Conservation (phyloP, 768 basidiomycete species). For the Auricularia sp. region DNA sequence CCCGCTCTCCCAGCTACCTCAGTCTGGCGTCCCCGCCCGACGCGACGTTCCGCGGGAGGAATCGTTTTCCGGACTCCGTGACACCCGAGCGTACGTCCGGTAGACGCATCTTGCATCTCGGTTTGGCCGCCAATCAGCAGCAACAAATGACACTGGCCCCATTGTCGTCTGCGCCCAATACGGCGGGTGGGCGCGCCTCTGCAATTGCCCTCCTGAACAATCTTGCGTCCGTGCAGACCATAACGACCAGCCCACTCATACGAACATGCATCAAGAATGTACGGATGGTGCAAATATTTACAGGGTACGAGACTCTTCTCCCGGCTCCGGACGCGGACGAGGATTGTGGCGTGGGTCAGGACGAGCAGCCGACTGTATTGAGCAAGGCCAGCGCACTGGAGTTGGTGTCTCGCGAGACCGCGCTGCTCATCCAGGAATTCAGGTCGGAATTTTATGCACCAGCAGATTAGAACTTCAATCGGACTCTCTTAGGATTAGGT, state of each 20-base stretch:
- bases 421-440: slow-evolving; percentile 51
- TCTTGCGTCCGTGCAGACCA: not conserved
- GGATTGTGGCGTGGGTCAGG: slow-evolving; percentile 15
- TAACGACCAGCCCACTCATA: slow-evolving; percentile 44
- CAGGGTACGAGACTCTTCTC: slow-evolving; percentile 53
- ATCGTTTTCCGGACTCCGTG: slow-evolving; percentile 27
- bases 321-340: slow-evolving; percentile 28
- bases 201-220: not conserved
- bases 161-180: not conserved
- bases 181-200: slow-evolving; percentile 3
- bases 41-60: slow-evolving; percentile 25
- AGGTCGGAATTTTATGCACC: slow-evolving; percentile 4
- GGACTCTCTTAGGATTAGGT: no score
- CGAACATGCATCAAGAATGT: slow-evolving; percentile 51
- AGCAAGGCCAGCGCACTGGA: slow-evolving; percentile 42
- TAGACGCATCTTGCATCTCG: slow-evolving; percentile 51
- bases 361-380: slow-evolving; percentile 29
- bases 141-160: slow-evolving; percentile 8
- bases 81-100: slow-evolving; percentile 26
- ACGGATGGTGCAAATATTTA: slow-evolving; percentile 46
- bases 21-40: slow-evolving; percentile 32
- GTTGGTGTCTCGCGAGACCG: slow-evolving; percentile 43
- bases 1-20: slow-evolving; percentile 33
- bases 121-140: slow-evolving; percentile 32
- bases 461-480: no score